These are phyloP conservation scores for Nepenthes mirabilis DNA, from an alignment of 148 eudicot species.

Conservation along the genomic window DNA sequence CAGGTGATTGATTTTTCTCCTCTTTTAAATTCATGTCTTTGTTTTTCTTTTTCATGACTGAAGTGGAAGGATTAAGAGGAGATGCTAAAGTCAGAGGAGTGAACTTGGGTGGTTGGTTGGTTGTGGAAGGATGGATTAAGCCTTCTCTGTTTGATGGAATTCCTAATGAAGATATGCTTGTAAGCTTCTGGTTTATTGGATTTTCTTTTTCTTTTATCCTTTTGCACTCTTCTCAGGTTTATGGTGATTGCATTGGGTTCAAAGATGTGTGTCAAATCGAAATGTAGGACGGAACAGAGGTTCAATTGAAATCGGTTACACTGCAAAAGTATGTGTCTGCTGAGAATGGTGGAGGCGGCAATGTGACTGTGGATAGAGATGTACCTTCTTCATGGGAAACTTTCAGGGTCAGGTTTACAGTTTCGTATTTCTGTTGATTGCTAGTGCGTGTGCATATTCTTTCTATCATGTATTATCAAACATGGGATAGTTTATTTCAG, in stretches of 20 bases:
- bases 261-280: conserved; percentile 1
- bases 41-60: conserved; percentile 8
- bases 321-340: conserved; percentile 51
- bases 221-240: background rate
- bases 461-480: too few species aligned
- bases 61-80: conserved; percentile 58
- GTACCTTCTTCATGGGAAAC: conserved; percentile 63
- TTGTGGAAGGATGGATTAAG: conserved; percentile 78
- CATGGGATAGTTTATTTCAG: too few species aligned
- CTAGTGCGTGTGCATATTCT: background rate
- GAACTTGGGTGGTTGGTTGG: conserved; percentile 92
- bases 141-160: conserved; percentile 69
- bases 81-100: conserved; percentile 73
- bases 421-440: background rate
- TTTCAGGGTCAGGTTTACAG: conserved; percentile 37
- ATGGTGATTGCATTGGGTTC: background rate
- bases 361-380: conserved; percentile 40
- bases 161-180: conserved; percentile 67
- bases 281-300: conserved; percentile 67
- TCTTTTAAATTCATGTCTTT: conserved; percentile 2
- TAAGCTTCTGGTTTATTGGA: conserved; percentile 17
- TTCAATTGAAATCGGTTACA: conserved; percentile 60
- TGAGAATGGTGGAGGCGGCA: conserved; percentile 60
- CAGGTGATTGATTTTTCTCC: background rate
- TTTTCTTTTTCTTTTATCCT: background rate